Percentiles rank a stretch among this genome's conserved stretches.
Evolutionary conservation across 164 flowering plant genomes (phyloP).

Genomic region (Platanus orientalis): DNA sequence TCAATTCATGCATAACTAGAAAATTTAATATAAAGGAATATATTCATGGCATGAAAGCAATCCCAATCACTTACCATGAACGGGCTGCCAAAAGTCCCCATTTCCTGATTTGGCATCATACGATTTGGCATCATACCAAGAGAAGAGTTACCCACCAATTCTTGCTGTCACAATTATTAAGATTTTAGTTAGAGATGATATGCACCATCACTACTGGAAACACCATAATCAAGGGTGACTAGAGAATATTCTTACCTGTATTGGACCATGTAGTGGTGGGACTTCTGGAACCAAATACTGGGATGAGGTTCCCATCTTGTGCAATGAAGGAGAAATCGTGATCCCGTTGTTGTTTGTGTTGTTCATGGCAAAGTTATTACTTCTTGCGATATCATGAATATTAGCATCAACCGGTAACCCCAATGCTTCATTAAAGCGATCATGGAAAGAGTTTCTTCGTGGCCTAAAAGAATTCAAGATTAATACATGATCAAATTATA

Average conservation of each 20-base stretch:
- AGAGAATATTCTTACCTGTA: background rate
- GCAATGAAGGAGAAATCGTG: background rate
- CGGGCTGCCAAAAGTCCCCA: background rate
- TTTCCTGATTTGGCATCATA: background rate
- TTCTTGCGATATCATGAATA: background rate
- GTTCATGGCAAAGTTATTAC: too few species aligned
- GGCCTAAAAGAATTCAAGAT: too few species aligned
- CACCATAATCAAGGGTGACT: too few species aligned
- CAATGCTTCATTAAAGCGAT: background rate
- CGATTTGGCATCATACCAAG: too few species aligned
- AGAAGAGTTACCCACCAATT: background rate
- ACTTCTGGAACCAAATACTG: background rate
- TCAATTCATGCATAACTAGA: too few species aligned
- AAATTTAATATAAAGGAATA: background rate
- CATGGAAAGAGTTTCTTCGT: background rate
- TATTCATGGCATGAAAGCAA: background rate
- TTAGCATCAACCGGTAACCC: background rate
- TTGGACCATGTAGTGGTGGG: background rate
- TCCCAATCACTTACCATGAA: background rate
- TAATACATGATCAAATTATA: too few species aligned
- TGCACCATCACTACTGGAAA: too few species aligned
- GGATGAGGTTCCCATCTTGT: background rate
- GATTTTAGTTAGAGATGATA: background rate
- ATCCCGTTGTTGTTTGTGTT: background rate
- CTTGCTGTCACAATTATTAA: background rate